Evolutionary conservation across 2,329 filamentous ascomycete genomes (phyloP), one percentile per base, ranked within the genome.

Genomic region (Plectosphaerella cucumerina): DNA sequence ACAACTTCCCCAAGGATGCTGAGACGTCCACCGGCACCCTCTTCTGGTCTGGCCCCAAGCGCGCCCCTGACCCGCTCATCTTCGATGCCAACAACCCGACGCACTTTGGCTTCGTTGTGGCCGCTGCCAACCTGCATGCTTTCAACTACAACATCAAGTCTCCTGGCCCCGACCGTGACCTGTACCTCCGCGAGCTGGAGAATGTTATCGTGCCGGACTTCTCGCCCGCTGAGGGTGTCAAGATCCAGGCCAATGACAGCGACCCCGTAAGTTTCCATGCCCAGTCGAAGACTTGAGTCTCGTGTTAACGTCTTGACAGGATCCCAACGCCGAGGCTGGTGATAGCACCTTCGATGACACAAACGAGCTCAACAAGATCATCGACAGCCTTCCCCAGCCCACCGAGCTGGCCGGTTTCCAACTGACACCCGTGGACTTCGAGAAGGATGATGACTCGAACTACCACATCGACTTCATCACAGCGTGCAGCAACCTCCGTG

Each of bases 401-500:
- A 92, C 87, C 66, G 84, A 85, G 39, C 75, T 99, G 47, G 87
- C 89, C 22, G 91, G 90, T 33, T 96, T 95, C 80, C 92, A 92
- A 71, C 76, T 99, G 48, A 84, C 85, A 51, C 89, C 93, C 3
- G 94, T 97, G 6, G 94, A 97, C 62, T 99, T 99, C 62, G 91
- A 99, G 73, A 99, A 99, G 78, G 94, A 99, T 58, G 94, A 99
- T 62, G 95, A 99, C 69, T 90, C 87, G 47, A 99, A 99, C 70
- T 84, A 94, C 70, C 94, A 99, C 76, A 99, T 99, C 62, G 94
- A 97, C 71, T 99, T 99, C 76, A 97, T 99, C 72, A 95, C 94
- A 8, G 91, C 92, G 1, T 92, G 92, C 58, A 97, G 92, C 76
- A 99, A 99, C 68, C 77, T 99, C 53, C 89, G 95, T 53, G 94